phyloP scores from a whole-genome alignment of 176 grass and related monocot genomes.

The Rhynchospora breviuscula region DNA sequence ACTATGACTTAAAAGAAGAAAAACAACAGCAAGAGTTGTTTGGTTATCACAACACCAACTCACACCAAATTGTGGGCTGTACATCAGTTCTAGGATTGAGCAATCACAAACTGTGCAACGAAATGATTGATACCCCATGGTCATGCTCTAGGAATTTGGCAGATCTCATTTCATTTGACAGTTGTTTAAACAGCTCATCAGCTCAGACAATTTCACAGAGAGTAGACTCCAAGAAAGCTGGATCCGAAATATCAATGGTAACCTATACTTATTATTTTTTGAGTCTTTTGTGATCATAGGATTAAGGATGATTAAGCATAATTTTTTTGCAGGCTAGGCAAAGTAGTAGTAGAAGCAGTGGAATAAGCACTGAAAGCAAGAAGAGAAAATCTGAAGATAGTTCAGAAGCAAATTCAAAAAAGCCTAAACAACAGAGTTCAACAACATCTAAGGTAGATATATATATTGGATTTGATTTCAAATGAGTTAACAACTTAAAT shows the following conservation, averaged over 20 bases:
- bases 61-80: background rate
- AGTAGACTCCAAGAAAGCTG: slow-evolving; percentile 34
- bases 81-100: slow-evolving; percentile 13
- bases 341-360: slow-evolving; percentile 23
- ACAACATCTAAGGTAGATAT: slow-evolving; percentile 31
- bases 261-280: slow-evolving; percentile 15
- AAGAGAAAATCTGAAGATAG: slow-evolving; percentile 39
- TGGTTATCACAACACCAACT: slow-evolving; percentile 25
- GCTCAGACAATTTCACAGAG: slow-evolving; percentile 7
- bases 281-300: background rate
- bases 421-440: slow-evolving; percentile 32
- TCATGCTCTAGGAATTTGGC: slow-evolving; percentile 22
- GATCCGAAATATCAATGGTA: slow-evolving; percentile 49
- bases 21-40: slow-evolving; percentile 24
- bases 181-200: slow-evolving; percentile 26
- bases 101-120: slow-evolving; percentile 25
- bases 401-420: slow-evolving; percentile 28
- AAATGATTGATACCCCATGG: slow-evolving; percentile 14
- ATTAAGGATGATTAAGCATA: background rate
- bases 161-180: slow-evolving; percentile 26
- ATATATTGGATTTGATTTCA: background rate
- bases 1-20: slow-evolving; percentile 8
- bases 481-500: background rate
- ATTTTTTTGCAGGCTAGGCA: slow-evolving; percentile 32
- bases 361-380: slow-evolving; percentile 13